Conservation (phyloP, 2,329 filamentous ascomycete genomes). For the Botrytis tulipae region DNA sequence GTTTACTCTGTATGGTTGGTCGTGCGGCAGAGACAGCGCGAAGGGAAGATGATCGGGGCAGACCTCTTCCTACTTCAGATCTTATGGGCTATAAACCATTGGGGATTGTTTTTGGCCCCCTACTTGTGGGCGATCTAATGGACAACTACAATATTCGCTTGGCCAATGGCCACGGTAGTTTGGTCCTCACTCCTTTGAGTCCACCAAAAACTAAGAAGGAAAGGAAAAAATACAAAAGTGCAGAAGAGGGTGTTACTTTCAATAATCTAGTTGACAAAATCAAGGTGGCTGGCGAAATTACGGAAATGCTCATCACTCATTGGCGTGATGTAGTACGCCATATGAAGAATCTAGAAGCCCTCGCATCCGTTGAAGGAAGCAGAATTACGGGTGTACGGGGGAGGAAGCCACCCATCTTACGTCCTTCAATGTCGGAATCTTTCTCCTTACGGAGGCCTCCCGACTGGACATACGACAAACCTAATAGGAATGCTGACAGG, state of each 20-base stretch:
- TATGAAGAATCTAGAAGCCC: constrained; percentile 47
- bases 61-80: constrained; percentile 54
- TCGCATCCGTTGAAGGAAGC: constrained; percentile 24
- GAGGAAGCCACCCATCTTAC: constrained; percentile 32
- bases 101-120: constrained; percentile 63
- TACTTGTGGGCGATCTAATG: constrained; percentile 59
- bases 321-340: constrained; percentile 64
- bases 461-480: constrained; percentile 38
- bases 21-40: constrained; percentile 53
- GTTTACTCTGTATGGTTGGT: constrained; percentile 60
- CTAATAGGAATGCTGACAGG: constrained; percentile 29
- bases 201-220: constrained; percentile 46
- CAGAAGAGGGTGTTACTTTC: constrained; percentile 29
- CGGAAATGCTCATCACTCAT: constrained; percentile 64
- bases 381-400: constrained; percentile 25
- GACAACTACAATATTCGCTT: constrained; percentile 46
- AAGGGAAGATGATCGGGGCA: constrained; percentile 51
- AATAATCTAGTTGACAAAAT: constrained; percentile 51
- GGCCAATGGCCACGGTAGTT: constrained; percentile 32
- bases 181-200: constrained; percentile 35
- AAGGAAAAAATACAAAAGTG: constrained; percentile 38
- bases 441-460: constrained; percentile 43
- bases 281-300: constrained; percentile 55
- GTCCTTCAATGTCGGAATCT: constrained; percentile 45
- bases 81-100: constrained; percentile 64